Evolutionary conservation across 805 yeast genomes (phyloP).

Genomic region (Starmerella powellii): DNA sequence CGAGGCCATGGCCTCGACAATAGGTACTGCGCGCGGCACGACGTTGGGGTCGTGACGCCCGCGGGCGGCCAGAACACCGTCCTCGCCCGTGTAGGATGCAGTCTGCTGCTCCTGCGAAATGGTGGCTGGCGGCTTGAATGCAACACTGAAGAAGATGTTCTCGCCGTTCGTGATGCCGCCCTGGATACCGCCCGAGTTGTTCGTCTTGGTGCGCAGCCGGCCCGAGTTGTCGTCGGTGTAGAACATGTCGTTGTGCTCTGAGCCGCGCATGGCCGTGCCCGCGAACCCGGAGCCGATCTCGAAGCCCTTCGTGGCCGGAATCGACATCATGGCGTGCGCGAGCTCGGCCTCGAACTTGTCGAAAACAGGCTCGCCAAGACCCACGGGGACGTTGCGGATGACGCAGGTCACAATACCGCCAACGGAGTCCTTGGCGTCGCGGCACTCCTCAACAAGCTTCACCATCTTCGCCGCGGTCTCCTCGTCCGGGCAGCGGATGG

Average conservation of each 20-base stretch:
- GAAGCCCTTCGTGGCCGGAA: conserved; percentile 96
- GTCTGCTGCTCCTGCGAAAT: conserved; percentile 88
- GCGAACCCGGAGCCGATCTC: conserved; percentile 94
- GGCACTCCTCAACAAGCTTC: conserved; percentile 70
- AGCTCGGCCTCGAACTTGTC: conserved; percentile 90
- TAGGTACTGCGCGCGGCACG: conserved; percentile 96
- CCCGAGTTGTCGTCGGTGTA: conserved; percentile 43
- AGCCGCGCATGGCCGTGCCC: conserved; percentile 84
- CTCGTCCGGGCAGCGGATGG: conserved; percentile 86
- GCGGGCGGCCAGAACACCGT: conserved; percentile 82
- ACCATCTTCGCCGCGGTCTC: conserved; percentile 65
- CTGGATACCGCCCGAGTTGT: conserved; percentile 93
- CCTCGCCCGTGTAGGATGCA: conserved; percentile 74
- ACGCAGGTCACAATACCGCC: conserved; percentile 99
- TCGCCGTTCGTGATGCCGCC: conserved; percentile 98
- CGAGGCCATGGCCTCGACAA: conserved; percentile 98
- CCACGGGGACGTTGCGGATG: conserved; percentile 81
- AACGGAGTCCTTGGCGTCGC: conserved; percentile 80
- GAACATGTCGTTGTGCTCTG: conserved; percentile 86
- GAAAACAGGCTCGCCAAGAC: conserved; percentile 96
- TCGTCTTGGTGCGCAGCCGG: conserved; percentile 71
- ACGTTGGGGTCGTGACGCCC: conserved; percentile 99
- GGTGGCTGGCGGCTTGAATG: conserved; percentile 97
- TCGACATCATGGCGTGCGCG: conserved; percentile 96
- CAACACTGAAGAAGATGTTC: conserved; percentile 83